Base-by-base conservation (phyloP, 2,329 filamentous ascomycete genomes). In the Fusarium tanahbumbuense region DNA sequence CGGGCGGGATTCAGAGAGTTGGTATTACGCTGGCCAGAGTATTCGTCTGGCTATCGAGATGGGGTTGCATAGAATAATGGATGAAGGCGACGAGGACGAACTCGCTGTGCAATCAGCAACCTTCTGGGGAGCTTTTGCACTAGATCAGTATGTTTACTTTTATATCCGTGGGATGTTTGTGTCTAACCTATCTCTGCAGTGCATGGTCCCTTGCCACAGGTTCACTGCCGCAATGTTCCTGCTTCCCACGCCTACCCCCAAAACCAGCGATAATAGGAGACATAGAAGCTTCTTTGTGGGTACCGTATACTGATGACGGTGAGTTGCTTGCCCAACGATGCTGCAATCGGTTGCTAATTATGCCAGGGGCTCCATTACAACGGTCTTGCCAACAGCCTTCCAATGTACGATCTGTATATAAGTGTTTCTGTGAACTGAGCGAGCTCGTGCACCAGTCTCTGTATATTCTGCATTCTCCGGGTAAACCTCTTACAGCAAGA, bases 361-460 rank as follows among this genome's bases (percentile, higher is more conserved):
- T 47, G n/a, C 54, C 18, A 88, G 86, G 86, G 30, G 82, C 84
- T 2, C 85, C 86, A 11, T 73, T 88, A 20, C 84, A 88, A 64
- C 82, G 83, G 53, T 86, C 86, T 5, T 88, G 83, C 71, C 83
- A 88, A 66, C 89, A 91, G 70, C 87, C 88, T 0, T 91, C 87
- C 5, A 91, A 92, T 64, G 89, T 93, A 32, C 84, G 90, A 25
- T 90, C 89, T 2, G 87, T 91, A 8, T 90, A 88, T 76, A 89
- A 88, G 77, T 88, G 90, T 69, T 90, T 93, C 71, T 91, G 89
- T 74, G 88, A 91, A 73, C 84, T 94, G 53, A 92, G 90, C 67
- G 91, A 93, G 78, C 86, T 93, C 2, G 88, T 93, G 2, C 92
- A 92, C 76, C 87, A 91, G 71, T 91, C 89, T 30, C 83, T 92